Evolutionary conservation across 768 basidiomycete species (phyloP).

Genomic region (Termitomyces eurrhizus): DNA sequence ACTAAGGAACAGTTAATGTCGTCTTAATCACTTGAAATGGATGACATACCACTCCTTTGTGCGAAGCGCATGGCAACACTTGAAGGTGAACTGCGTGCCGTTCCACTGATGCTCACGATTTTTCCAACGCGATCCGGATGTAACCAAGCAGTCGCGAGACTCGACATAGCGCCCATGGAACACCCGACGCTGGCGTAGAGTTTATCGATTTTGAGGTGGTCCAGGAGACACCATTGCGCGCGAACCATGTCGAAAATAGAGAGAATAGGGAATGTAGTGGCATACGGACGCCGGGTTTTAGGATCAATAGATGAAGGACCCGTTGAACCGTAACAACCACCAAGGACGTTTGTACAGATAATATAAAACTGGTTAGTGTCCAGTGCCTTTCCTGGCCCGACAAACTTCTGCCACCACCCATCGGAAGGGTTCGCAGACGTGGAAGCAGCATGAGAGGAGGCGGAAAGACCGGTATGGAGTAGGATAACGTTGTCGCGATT

Average conservation of each 20-base stretch:
- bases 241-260: slow-evolving; percentile 97
- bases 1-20: slow-evolving; percentile 46
- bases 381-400: slow-evolving; percentile 90
- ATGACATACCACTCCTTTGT: slow-evolving; percentile 82
- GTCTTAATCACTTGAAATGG: background rate
- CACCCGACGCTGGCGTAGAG: slow-evolving; percentile 93
- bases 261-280: slow-evolving; percentile 86
- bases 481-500: slow-evolving; percentile 84
- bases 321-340: slow-evolving; percentile 96
- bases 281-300: slow-evolving; percentile 66
- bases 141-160: slow-evolving; percentile 92
- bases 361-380: slow-evolving; percentile 93
- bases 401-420: slow-evolving; percentile 99
- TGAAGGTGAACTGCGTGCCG: slow-evolving; percentile 86
- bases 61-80: slow-evolving; percentile 96
- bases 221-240: slow-evolving; percentile 85
- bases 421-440: slow-evolving; percentile 71
- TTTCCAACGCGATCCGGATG: slow-evolving; percentile 86
- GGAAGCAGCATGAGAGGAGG: slow-evolving; percentile 91
- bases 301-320: slow-evolving; percentile 87
- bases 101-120: slow-evolving; percentile 92
- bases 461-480: slow-evolving; percentile 93
- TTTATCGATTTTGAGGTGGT: slow-evolving; percentile 76
- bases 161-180: slow-evolving; percentile 99
- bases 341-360: slow-evolving; percentile 94